Evolutionary conservation across 2,329 filamentous ascomycete species (phyloP).

Genomic region (Curvularia verruculosa): DNA sequence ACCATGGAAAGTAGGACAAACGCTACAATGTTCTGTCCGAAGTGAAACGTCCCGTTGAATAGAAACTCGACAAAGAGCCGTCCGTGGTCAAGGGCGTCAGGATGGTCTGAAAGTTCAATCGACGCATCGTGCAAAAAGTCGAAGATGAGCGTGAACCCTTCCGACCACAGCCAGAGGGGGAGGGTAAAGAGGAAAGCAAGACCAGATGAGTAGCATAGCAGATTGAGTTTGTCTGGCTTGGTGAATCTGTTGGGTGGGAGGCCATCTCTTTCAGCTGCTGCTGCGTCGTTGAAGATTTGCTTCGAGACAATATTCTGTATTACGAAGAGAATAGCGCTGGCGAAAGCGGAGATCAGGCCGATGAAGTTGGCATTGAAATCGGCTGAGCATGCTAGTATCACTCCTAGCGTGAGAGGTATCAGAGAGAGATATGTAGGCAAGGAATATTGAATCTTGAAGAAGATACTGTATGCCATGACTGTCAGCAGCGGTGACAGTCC

Average conservation of each 20-base stretch:
- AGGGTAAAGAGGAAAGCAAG: conserved; percentile 86
- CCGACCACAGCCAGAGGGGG: conserved; percentile 92
- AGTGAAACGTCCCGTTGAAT: conserved; percentile 97
- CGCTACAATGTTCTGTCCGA: conserved; percentile 92
- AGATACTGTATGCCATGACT: conserved; percentile 85
- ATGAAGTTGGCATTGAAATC: conserved; percentile 87
- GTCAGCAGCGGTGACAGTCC: conserved; percentile 95
- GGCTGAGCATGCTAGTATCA: conserved; percentile 93
- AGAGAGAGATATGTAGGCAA: conserved; percentile 75
- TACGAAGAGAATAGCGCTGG: conserved; percentile 93
- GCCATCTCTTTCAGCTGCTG: conserved; percentile 78
- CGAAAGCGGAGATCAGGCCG: conserved; percentile 86
- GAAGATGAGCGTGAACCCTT: conserved; percentile 76
- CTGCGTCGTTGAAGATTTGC: conserved; percentile 93
- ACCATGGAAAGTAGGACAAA: conserved; percentile 92
- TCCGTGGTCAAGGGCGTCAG: conserved; percentile 71
- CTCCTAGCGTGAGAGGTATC: conserved; percentile 89
- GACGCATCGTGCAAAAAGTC: conserved; percentile 84
- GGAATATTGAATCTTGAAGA: conserved; percentile 89
- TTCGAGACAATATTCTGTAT: conserved; percentile 99
- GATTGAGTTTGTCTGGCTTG: conserved; percentile 95
- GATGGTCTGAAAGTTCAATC: conserved; percentile 75
- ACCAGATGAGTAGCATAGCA: conserved; percentile 95
- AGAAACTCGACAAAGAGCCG: conserved; percentile 78
- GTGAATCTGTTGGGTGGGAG: conserved; percentile 63